A percentile compares a stretch with the other conserved stretches of the same genome.
Evolutionary conservation across 129 eudicot genomes (phyloP).

Genomic region (Smallanthus sonchifolius): DNA sequence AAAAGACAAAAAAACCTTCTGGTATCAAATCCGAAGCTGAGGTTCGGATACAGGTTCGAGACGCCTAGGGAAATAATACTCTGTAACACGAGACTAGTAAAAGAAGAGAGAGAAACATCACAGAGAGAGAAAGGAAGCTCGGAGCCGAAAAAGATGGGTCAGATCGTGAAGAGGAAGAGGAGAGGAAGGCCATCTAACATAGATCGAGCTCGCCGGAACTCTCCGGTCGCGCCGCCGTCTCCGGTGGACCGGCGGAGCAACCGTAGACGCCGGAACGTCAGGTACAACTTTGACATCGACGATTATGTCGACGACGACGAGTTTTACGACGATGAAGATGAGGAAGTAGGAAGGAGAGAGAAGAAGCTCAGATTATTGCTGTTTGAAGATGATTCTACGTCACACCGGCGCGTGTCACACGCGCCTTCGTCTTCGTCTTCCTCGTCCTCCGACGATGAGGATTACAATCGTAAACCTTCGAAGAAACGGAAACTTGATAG

Average conservation of each 20-base stretch:
- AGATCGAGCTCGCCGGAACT: conserved; percentile 61
- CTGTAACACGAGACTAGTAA: conserved; percentile 40
- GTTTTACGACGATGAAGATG: conserved; percentile 40
- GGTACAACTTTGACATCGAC: conserved; percentile 76
- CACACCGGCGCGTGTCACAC: conserved; percentile 48
- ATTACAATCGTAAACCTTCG: conserved; percentile 35
- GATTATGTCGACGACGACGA: conserved; percentile 76
- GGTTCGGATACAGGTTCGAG: conserved; percentile 41
- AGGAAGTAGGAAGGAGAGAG: conserved; percentile 53
- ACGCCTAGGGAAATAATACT: conserved; percentile 39
- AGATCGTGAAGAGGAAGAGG: conserved; percentile 86
- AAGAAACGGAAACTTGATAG: conserved; percentile 57
- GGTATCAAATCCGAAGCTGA: conserved; percentile 27
- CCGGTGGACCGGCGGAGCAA: conserved; percentile 55
- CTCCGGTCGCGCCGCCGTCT: conserved; percentile 7
- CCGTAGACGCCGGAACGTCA: conserved; percentile 69
- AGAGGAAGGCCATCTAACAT: conserved; percentile 81
- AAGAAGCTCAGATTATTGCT: conserved; percentile 56
- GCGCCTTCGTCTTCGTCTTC: conserved; percentile 36
- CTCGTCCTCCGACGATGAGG: not conserved
- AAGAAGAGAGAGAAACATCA: conserved; percentile 43
- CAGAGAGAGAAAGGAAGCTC: conserved; percentile 26
- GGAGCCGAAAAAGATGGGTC: conserved; percentile 56
- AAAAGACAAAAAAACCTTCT: conserved; percentile 16
- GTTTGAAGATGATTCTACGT: conserved; percentile 34